These are phyloP conservation scores for Potentilla sterilis DNA, from an alignment of 306 rosid species.

Conservation along the genomic window DNA sequence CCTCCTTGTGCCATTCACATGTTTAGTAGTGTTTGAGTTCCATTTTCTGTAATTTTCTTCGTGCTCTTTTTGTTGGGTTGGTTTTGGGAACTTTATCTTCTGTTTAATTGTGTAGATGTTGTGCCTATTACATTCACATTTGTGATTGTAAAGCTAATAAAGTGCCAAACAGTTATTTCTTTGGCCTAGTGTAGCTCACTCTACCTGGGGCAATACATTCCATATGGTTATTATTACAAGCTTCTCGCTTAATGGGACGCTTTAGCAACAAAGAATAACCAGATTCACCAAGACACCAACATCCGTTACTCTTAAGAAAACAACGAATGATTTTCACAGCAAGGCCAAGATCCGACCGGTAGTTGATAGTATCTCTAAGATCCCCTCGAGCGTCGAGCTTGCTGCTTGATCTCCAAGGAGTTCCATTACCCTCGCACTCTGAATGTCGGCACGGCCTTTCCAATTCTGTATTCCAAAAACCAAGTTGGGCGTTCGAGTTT, in stretches of 20 bases:
- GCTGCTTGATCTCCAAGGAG: not conserved
- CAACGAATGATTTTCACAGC: not conserved
- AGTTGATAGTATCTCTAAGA: not conserved
- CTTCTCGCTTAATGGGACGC: not conserved
- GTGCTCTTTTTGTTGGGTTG: not conserved
- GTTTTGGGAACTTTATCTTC: not conserved
- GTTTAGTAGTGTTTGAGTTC: constrained; percentile 18
- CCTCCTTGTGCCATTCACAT: not conserved
- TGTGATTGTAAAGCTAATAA: constrained; percentile 18
- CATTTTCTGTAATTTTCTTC: constrained; percentile 5
- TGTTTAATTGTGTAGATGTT: not conserved
- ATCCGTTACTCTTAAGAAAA: not conserved
- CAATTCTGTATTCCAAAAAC: not conserved
- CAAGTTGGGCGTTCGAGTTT: not conserved
- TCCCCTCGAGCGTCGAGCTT: not conserved
- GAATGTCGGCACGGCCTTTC: not conserved
- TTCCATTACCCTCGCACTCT: not conserved
- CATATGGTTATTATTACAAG: not conserved
- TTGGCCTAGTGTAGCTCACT: not conserved
- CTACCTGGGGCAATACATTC: not conserved
- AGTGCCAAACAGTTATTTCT: not conserved
- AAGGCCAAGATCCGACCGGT: no score
- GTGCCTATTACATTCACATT: not conserved
- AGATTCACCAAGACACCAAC: not conserved
- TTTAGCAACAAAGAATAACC: not conserved